Evolutionary conservation across 169 alveolate genomes (phyloP), one percentile per base, ranked within the genome.

Genomic region (Cryptosporidium meleagridis): DNA sequence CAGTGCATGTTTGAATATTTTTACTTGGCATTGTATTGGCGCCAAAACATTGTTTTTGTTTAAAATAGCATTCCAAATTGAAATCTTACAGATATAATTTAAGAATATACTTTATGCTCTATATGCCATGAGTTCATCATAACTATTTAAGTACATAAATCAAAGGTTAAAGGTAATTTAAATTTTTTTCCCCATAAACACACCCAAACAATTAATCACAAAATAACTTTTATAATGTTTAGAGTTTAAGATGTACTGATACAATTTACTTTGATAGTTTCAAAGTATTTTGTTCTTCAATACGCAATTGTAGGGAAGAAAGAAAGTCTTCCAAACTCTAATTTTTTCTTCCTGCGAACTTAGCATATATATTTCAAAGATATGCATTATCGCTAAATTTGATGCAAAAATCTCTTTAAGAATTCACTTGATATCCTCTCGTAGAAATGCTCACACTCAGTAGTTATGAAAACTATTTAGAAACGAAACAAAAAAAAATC

Each of bases 321-420:
- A 55, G 21, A 7, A 5, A 55, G 0, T 26, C 2, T 26, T 10
- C 35, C 3, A 55, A 55, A 9, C 67, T 55, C 62, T 53, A 14
- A 53, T n/a, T 3, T 4, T 41, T 8, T 55, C 21, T 55, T 16
- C 29, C 67, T 55, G 67, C 67, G 67, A 55, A 55, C 67, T 55
- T 21, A 55, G 67, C 67, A 26, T 55, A 55, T 55, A 55, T 55
- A 55, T 55, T n/a, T 55, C 14, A n/a, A 55, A 21, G 67, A 55
- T 55, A 55, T 26, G 67, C 67, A 55, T 55, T 55, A n/a, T 55
- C 67, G 67, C 67, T 55, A 35, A 26, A 55, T 55, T 55, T 6
- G 2, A 26, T 21, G 67, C 18, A 23, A 26, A 26, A 26, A 8
- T 26, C 14, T 37, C 14, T 55, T 55, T 55, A 2, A 55, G 23